phyloP scores from a whole-genome alignment of 2,329 filamentous ascomycete species.

The Neofusicoccum cordaticola region DNA sequence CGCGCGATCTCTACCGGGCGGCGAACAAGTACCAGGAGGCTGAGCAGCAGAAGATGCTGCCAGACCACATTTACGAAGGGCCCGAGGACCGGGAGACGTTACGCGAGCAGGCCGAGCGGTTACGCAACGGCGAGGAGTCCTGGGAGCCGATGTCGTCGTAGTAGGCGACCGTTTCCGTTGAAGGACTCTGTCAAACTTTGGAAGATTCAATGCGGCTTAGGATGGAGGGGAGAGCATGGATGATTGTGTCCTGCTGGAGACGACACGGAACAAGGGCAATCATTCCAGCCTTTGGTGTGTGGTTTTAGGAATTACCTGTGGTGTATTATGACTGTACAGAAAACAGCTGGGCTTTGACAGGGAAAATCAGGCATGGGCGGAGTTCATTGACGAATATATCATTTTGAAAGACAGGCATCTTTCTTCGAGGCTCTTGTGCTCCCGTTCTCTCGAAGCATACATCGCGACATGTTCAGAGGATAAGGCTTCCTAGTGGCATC shows the following conservation, averaged over 20 bases:
- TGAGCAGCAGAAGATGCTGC: slow-evolving; percentile 36
- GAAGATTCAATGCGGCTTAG: not conserved
- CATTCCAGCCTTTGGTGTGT: not conserved
- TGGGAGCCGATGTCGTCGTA: slow-evolving; percentile 21
- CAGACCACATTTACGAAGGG: slow-evolving; percentile 15
- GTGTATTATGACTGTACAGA: slow-evolving; percentile 12
- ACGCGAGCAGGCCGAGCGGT: slow-evolving; percentile 21
- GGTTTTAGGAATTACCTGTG: not conserved
- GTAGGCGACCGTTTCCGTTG: too few relatives aligned
- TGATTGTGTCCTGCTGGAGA: not conserved
- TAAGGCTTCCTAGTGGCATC: too few relatives aligned
- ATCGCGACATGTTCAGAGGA: not conserved
- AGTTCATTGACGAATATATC: not conserved
- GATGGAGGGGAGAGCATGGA: not conserved
- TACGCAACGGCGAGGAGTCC: slow-evolving; percentile 32
- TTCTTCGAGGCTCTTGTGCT: not conserved
- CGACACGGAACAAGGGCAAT: not conserved
- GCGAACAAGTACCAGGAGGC: slow-evolving; percentile 44
- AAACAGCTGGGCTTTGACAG: not conserved
- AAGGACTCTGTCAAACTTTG: too few relatives aligned
- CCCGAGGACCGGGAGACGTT: slow-evolving; percentile 24
- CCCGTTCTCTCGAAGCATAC: not conserved
- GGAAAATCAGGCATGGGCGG: slow-evolving; percentile 5
- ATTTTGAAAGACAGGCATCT: not conserved
- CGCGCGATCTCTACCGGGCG: slow-evolving; percentile 57